Base-by-base conservation (phyloP, 2,329 filamentous ascomycete genomes). In the Lithohypha guttulata region DNA sequence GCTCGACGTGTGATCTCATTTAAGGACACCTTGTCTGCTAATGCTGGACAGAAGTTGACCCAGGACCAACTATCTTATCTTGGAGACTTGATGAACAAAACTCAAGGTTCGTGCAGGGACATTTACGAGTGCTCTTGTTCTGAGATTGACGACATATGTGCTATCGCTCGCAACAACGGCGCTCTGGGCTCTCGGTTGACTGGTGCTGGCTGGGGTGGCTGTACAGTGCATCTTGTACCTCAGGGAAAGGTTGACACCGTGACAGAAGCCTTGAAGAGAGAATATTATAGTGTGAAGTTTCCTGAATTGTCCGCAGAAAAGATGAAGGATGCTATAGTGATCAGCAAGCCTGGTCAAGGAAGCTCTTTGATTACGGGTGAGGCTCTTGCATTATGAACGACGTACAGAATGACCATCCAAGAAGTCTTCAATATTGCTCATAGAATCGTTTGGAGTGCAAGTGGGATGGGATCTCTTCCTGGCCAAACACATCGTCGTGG, bases 131-230 rank as follows among this genome's bases (percentile, higher is more conserved):
- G 89, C 65, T 91, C 82, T 53, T 93, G 84, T 53, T 78, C 83
- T 0, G 87, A 96, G 61, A 74, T 96, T n/a, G 89, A 98, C 58
- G 71, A 84, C 45, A 73, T 98, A 25, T 96, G 89, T 60, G 60
- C 69, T 26, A 80, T 96, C 49, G 87, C 87, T 0, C 71, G 79
- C 19, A 69, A 67, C 11, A 83, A 83, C 1, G 91, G 91, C 2
- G 77, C 83, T 13, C 86, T 85, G 57, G 91, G 89, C 19, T 86
- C 82, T 36, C 44, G 50, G 23, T 42, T 52, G 14, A 52, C 50
- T 14, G 91, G 91, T 26, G 91, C 91, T 1, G 91, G 91, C 2
- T 98, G 91, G 91, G 91, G 91, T 45, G 91, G 91, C 2, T 96
- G 91, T 64, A 91, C 77, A 44, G 89, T 98, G 42, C 91, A 98